A percentile compares a stretch with the other conserved stretches of the same genome.
Evolutionary conservation across 106 monocot genomes (phyloP).

Genomic region (Amphibolis antarctica): DNA sequence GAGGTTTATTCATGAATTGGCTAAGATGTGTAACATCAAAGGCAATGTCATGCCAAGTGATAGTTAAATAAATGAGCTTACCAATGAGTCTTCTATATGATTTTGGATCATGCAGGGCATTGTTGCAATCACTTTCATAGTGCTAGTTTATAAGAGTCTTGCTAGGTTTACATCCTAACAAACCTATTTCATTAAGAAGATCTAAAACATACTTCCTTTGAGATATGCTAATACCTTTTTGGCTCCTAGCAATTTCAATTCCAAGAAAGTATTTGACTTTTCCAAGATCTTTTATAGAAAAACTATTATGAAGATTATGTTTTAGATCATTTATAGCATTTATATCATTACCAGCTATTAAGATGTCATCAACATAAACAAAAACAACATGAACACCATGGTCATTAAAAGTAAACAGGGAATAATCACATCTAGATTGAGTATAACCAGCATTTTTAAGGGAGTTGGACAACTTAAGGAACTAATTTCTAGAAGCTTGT

Average conservation of each 20-base stretch:
- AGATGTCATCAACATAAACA: conserved; percentile 16
- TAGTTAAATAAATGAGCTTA: conserved; percentile 1
- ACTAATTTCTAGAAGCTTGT: too few relatives aligned
- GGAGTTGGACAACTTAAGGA: too few relatives aligned
- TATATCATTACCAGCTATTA: conserved; percentile 1
- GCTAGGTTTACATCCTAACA: background rate
- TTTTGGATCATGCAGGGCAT: background rate
- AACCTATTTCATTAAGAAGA: conserved; percentile 1
- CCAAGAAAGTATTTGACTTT: conserved; percentile 15
- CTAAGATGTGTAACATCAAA: background rate
- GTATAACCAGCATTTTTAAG: too few relatives aligned
- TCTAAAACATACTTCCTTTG: conserved; percentile 13
- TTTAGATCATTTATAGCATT: background rate
- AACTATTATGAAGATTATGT: background rate
- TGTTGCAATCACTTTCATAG: background rate
- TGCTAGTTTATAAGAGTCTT: background rate
- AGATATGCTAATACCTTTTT: conserved; percentile 3
- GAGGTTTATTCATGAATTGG: background rate
- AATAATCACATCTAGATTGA: background rate
- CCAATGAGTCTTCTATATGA: background rate
- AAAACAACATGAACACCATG: background rate
- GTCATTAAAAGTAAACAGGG: background rate
- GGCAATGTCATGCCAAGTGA: background rate
- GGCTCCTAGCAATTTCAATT: conserved; percentile 5
- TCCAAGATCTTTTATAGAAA: conserved; percentile 19